These are phyloP conservation scores for Tylopilus sp. DNA, from an alignment of 768 basidiomycete genomes.

Conservation along the genomic window DNA sequence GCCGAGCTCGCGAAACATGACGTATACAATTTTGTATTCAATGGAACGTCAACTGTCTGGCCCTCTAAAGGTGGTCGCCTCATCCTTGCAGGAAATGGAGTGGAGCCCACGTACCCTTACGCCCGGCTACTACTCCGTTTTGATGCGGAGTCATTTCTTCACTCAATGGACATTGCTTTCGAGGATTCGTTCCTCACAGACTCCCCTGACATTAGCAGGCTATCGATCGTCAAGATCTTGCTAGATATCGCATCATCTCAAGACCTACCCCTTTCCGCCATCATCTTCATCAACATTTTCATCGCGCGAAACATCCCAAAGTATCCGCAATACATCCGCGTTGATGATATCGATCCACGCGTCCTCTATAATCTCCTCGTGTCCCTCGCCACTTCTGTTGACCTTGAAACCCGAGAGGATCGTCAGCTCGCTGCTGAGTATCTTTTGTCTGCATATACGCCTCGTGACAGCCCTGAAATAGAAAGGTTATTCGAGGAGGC, in stretches of 20 bases:
- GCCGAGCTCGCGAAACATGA: slow-evolving; percentile 65
- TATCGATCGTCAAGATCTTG: slow-evolving; percentile 79
- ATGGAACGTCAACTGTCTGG: slow-evolving; percentile 75
- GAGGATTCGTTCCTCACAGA: slow-evolving; percentile 90
- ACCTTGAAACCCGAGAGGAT: slow-evolving; percentile 82
- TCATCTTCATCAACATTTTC: slow-evolving; percentile 91
- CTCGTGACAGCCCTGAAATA: slow-evolving; percentile 69
- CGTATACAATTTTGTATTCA: slow-evolving; percentile 83
- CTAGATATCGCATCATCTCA: slow-evolving; percentile 66
- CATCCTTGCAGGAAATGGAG: slow-evolving; percentile 67
- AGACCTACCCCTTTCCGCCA: slow-evolving; percentile 55
- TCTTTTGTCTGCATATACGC: slow-evolving; percentile 87
- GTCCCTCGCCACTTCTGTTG: slow-evolving; percentile 70
- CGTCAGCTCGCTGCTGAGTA: slow-evolving; percentile 94
- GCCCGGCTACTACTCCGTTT: slow-evolving; percentile 78
- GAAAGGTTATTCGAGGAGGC: slow-evolving; percentile 71
- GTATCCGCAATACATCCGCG: slow-evolving; percentile 77
- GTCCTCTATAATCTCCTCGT: slow-evolving; percentile 73
- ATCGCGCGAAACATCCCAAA: slow-evolving; percentile 95
- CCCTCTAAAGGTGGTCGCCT: slow-evolving; percentile 74
- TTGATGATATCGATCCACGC: slow-evolving; percentile 49
- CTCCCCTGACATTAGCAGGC: slow-evolving; percentile 61
- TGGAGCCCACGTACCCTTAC: slow-evolving; percentile 89
- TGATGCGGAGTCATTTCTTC: slow-evolving; percentile 91
- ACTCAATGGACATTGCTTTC: slow-evolving; percentile 91